Percentiles rank a stretch among this genome's conserved stretches.
These are phyloP conservation scores for Scedosporium boydii DNA, from an alignment of 2,329 filamentous ascomycete species.

Conservation along the genomic window DNA sequence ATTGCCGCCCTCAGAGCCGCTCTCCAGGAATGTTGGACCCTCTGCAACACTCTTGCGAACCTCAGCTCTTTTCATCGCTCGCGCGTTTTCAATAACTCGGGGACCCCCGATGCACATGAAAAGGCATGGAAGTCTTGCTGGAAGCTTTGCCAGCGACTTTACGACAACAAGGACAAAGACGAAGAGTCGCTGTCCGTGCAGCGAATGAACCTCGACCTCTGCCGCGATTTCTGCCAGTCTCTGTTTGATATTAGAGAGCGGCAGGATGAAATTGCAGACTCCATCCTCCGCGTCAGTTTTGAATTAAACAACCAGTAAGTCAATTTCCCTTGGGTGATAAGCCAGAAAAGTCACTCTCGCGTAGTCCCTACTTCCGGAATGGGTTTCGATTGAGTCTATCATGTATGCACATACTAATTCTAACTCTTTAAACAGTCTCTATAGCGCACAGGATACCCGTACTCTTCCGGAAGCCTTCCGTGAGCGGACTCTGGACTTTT, in stretches of 20 bases:
- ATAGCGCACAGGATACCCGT: conserved; percentile 76
- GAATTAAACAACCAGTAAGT: conserved; percentile 83
- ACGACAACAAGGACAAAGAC: conserved; percentile 68
- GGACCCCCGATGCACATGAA: conserved; percentile 68
- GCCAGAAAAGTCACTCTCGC: too few species aligned
- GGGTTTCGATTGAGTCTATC: too few species aligned
- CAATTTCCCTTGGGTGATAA: not conserved
- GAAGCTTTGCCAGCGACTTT: conserved; percentile 83
- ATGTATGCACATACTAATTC: not conserved
- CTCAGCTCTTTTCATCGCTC: conserved; percentile 77
- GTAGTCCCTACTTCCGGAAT: too few species aligned
- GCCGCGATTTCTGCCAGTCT: conserved; percentile 84
- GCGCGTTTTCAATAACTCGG: conserved; percentile 66
- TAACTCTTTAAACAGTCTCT: conserved; percentile 42
- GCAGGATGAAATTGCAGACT: conserved; percentile 72
- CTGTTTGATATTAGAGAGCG: conserved; percentile 77
- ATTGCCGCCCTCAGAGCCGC: conserved; percentile 63
- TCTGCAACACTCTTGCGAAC: conserved; percentile 83
- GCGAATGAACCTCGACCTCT: conserved; percentile 70
- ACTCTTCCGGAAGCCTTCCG: conserved; percentile 77
- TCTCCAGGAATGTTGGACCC: conserved; percentile 81
- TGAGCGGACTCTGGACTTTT: conserved; percentile 87
- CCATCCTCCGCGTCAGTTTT: conserved; percentile 83
- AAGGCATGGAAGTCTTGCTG: conserved; percentile 91
- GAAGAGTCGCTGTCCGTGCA: conserved; percentile 53